Evolutionary conservation across 495 filamentous ascomycete species (phyloP), one percentile per base, ranked within the genome.

Genomic region (Friedmanniomyces simplex): DNA sequence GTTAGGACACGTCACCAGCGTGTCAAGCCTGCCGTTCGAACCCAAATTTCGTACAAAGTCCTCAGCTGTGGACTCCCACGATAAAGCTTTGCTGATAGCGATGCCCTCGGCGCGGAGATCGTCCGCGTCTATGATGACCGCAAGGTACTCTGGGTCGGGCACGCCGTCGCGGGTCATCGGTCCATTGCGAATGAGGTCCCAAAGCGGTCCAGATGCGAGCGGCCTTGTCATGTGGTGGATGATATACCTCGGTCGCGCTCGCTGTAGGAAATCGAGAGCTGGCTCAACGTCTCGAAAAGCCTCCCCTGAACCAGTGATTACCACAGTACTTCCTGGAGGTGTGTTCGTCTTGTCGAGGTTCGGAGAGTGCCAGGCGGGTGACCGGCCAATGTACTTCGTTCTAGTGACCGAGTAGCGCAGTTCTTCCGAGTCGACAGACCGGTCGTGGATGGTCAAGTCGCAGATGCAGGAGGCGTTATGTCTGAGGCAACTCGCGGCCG

Each of bases 1-100:
- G 37, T 65, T 65, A 18, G 63, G 59, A 25, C 63, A 65, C 1
- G 63, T 65, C 22, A 62, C 55, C 4, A 65, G 55, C 39, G 63
- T 62, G 39, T 65, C 63, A 22, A 65, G 49, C 7, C 59, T 52
- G 6, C 63, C 63, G 36, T 65, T 58, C 16, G 63, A 58, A 30
- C 63, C 63, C 6, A 65, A 42, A 45, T 62, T 58, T 2, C 59
- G 59, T 4, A 65, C 59, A 45, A 65, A 65, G 51, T 65, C 63
- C 41, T 65, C 63, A 7, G 60, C 63, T 11, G 63, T 59, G 2
- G 55, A 47, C 30, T 65, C 63, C 63, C 63, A 65, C 46, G 63
- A 65, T 20, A 65, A 37, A 18, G 50, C 41, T 7, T 53, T 39
- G 37, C 63, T 65, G 26, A 65, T 21, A 2, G 55, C 21, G 16